These are phyloP conservation scores for Eutrema heterophyllum DNA, from an alignment of 345 rosid species.

Conservation along the genomic window DNA sequence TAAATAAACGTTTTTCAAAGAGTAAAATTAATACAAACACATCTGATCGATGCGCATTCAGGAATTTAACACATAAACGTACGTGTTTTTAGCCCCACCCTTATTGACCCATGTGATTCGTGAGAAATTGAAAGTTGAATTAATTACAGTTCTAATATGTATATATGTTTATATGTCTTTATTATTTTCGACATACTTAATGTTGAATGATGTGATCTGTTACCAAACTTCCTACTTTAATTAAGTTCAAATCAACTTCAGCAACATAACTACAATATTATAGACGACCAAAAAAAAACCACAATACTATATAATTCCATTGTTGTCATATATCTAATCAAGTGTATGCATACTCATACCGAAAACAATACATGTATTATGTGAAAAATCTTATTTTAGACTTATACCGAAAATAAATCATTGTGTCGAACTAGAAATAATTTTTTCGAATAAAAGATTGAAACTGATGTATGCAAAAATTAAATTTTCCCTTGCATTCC, in stretches of 20 bases:
- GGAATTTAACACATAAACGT: background rate
- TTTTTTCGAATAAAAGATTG: background rate
- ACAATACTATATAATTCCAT: background rate
- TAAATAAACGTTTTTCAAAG: slow-evolving; percentile 1
- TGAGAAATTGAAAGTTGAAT: background rate
- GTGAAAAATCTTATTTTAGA: too few relatives aligned
- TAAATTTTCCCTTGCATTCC: too few relatives aligned
- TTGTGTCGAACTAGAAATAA: too few relatives aligned
- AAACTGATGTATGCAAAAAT: too few relatives aligned
- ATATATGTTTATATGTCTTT: background rate
- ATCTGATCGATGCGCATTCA: slow-evolving; percentile 7
- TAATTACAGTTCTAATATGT: background rate
- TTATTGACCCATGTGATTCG: slow-evolving; percentile 22
- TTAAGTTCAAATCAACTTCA: background rate
- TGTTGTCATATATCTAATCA: background rate
- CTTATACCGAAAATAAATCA: too few relatives aligned
- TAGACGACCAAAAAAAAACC: too few relatives aligned
- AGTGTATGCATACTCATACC: too few relatives aligned
- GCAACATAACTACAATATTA: background rate
- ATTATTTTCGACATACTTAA: background rate
- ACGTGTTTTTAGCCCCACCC: slow-evolving; percentile 22
- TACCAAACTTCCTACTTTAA: background rate
- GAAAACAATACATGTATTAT: background rate
- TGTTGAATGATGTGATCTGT: slow-evolving; percentile 6
- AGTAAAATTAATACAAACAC: slow-evolving; percentile 2